phyloP scores from a whole-genome alignment of 1,284 basidiomycete genomes.

The Pterulicium gracile region DNA sequence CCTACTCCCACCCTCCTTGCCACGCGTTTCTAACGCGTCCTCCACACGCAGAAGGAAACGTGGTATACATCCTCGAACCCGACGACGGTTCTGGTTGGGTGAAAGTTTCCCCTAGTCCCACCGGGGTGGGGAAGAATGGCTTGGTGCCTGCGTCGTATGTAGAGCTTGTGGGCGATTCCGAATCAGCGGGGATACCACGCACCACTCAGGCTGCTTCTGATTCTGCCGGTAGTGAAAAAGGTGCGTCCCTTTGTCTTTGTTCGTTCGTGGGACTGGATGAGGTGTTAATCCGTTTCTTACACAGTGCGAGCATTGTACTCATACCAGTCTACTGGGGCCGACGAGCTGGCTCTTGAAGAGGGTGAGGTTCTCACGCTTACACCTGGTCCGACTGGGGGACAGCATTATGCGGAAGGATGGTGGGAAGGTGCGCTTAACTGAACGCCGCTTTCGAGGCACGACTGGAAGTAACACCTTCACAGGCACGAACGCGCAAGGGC shows the following conservation, averaged over 20 bases:
- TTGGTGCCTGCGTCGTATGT: conserved; percentile 75
- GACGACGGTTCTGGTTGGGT: conserved; percentile 82
- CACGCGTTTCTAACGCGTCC: background rate
- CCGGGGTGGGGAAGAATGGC: conserved; percentile 36
- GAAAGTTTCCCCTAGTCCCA: conserved; percentile 52
- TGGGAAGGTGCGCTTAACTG: conserved; percentile 61
- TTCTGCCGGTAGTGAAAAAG: too few species aligned
- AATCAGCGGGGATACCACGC: conserved; percentile 11
- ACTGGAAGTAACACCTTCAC: conserved; percentile 9
- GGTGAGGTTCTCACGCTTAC: conserved; percentile 57
- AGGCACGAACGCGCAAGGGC: conserved; percentile 52
- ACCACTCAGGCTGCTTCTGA: conserved; percentile 23
- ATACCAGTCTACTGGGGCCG: conserved; percentile 54
- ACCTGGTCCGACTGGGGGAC: conserved; percentile 44
- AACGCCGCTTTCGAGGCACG: background rate
- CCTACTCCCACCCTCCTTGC: background rate
- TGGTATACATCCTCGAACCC: conserved; percentile 54
- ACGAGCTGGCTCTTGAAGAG: conserved; percentile 57
- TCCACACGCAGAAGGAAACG: conserved; percentile 37
- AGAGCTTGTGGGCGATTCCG: conserved; percentile 23
- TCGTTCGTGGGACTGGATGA: too few species aligned
- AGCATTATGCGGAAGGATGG: conserved; percentile 66
- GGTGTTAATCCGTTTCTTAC: conserved; percentile 6
- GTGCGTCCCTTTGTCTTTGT: conserved; percentile 22
- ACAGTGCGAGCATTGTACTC: conserved; percentile 63